Evolutionary conservation across 225 moss, liverwort and hornwort genomes (phyloP).

Genomic region (Marchantia polymorpha): DNA sequence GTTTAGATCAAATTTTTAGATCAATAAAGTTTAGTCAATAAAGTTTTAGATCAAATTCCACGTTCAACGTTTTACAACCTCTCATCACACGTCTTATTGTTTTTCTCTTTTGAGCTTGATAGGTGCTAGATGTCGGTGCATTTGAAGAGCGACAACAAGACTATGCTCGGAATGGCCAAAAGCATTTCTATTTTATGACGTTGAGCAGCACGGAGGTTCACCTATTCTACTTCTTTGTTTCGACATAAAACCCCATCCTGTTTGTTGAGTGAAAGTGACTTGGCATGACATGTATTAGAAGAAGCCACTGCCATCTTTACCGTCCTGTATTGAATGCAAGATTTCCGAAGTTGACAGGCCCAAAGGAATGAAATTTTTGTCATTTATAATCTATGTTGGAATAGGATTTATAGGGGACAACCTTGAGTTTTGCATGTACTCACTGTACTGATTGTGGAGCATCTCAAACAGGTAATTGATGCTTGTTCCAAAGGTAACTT

Average conservation of each 20-base stretch:
- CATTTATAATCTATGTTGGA: too few relatives aligned
- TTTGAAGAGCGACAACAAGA: constrained; percentile 86
- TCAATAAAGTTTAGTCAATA: too few relatives aligned
- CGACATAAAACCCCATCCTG: background rate
- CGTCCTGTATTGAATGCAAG: too few relatives aligned
- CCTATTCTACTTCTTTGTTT: background rate
- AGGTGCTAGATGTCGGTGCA: constrained; percentile 77
- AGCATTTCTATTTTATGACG: constrained; percentile 96
- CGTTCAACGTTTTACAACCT: too few relatives aligned
- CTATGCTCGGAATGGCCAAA: constrained; percentile 78
- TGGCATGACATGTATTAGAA: background rate
- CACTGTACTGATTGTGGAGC: background rate
- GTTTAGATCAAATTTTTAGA: too few relatives aligned
- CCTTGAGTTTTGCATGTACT: too few relatives aligned
- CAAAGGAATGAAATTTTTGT: too few relatives aligned
- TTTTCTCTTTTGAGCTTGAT: constrained; percentile 7
- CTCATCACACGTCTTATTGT: too few relatives aligned
- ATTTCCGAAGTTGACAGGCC: too few relatives aligned
- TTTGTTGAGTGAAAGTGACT: background rate
- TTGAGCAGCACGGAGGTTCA: constrained; percentile 73
- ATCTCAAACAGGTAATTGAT: constrained; percentile 72
- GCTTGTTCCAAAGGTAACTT: constrained; percentile 89
- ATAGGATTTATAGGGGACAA: too few relatives aligned
- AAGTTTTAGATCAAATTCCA: too few relatives aligned
- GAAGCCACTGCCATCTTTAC: too few relatives aligned